Percentiles rank a stretch among this genome's conserved stretches.
Conservation (phyloP, 1,284 basidiomycete genomes). For the Phellopilus nigrolimitatus region DNA sequence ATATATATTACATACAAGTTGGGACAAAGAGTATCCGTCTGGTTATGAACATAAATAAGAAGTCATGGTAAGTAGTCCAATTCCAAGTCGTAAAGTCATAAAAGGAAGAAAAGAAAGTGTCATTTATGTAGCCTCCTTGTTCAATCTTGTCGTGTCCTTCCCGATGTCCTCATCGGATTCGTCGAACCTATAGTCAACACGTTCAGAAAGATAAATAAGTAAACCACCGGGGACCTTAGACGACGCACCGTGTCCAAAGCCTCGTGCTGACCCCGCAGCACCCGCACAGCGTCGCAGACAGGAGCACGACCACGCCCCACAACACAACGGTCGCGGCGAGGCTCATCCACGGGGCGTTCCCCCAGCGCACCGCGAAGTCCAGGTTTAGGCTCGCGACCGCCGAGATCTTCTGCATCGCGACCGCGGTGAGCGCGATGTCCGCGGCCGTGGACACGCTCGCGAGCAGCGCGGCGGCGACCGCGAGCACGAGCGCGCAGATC, state of each 20-base stretch:
- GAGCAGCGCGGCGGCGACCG: conserved; percentile 50
- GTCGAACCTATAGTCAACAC: too few relatives aligned
- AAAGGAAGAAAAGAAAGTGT: too few relatives aligned
- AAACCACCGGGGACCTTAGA: too few relatives aligned
- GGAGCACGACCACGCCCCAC: conserved; percentile 55
- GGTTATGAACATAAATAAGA: too few relatives aligned
- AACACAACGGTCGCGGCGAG: conserved; percentile 47
- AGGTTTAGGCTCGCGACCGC: conserved; percentile 38
- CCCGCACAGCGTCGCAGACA: conserved; percentile 59
- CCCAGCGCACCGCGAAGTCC: conserved; percentile 47
- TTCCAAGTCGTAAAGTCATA: too few relatives aligned
- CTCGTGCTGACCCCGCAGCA: conserved; percentile 57
- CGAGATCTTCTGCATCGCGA: conserved; percentile 42
- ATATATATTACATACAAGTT: too few relatives aligned
- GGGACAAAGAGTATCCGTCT: too few relatives aligned
- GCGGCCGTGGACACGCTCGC: conserved; percentile 50
- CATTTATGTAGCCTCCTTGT: too few relatives aligned
- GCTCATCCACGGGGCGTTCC: conserved; percentile 71
- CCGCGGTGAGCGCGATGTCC: conserved; percentile 55
- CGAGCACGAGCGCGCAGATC: conserved; percentile 53
- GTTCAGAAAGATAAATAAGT: too few relatives aligned
- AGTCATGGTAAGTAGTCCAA: too few relatives aligned
- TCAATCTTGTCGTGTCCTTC: too few relatives aligned
- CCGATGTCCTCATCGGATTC: too few relatives aligned
- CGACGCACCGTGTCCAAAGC: conserved; percentile 23